Conservation (phyloP, 2,329 filamentous ascomycete genomes). For the Talaromyces rugulosus region DNA sequence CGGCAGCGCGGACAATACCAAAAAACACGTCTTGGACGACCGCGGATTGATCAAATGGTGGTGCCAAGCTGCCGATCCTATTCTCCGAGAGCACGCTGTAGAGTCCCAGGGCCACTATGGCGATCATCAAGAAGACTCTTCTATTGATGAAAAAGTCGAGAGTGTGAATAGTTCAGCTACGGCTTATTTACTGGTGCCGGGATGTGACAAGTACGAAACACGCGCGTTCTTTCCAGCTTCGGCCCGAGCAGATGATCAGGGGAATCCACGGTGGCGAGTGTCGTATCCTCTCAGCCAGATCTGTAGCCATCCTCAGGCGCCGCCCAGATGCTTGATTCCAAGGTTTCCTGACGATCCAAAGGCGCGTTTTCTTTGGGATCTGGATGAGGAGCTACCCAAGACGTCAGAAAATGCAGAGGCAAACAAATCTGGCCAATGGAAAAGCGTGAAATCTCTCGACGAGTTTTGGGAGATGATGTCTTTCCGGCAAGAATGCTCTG, state of each 20-base stretch:
- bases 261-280: slow-evolving; percentile 42
- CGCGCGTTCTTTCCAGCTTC: slow-evolving; percentile 68
- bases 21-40: slow-evolving; percentile 90
- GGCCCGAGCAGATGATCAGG: slow-evolving; percentile 34
- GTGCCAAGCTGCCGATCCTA: slow-evolving; percentile 79
- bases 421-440: slow-evolving; percentile 65
- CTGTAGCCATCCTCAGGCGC: slow-evolving; percentile 62
- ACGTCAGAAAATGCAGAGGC: slow-evolving; percentile 24
- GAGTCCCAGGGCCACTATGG: slow-evolving; percentile 35
- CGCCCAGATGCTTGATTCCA: slow-evolving; percentile 79
- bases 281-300: slow-evolving; percentile 73
- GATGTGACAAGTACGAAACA: slow-evolving; percentile 76
- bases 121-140: too few species aligned
- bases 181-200: slow-evolving; percentile 82
- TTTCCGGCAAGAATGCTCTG: slow-evolving; percentile 91
- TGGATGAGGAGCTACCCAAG: slow-evolving; percentile 72
- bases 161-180: slow-evolving; percentile 47
- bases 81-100: slow-evolving; percentile 51
- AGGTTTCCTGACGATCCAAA: slow-evolving; percentile 95
- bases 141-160: slow-evolving; percentile 24
- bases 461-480: slow-evolving; percentile 99
- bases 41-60: slow-evolving; percentile 91
- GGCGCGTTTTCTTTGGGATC: slow-evolving; percentile 77
- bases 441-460: slow-evolving; percentile 75
- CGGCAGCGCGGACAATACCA: slow-evolving; percentile 75